A percentile compares a stretch with the other conserved stretches of the same genome.
These are phyloP conservation scores for Saussurea involucrata DNA, from an alignment of 129 eudicot genomes.

Conservation along the genomic window DNA sequence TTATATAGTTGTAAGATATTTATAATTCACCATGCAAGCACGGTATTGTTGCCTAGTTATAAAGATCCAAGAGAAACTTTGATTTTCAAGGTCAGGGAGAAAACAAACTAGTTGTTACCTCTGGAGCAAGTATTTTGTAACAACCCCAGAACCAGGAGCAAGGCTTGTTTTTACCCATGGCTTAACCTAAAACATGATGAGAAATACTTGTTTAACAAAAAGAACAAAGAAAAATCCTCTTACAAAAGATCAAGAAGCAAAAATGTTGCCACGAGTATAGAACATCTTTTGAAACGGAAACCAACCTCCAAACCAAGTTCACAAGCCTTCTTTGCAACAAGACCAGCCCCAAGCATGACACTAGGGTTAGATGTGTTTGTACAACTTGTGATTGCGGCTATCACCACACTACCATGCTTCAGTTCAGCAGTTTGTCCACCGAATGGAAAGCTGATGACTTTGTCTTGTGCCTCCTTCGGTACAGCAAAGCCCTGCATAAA, in stretches of 20 bases:
- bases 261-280: background rate
- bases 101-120: constrained; percentile 44
- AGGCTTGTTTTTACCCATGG: constrained; percentile 98
- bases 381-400: constrained; percentile 97
- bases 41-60: background rate
- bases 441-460: constrained; percentile 82
- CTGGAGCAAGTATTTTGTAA: constrained; percentile 80
- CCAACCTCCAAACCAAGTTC: constrained; percentile 93
- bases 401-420: constrained; percentile 95
- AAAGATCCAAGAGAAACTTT: background rate
- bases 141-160: constrained; percentile 99
- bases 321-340: constrained; percentile 97
- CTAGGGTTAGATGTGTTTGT: constrained; percentile 99
- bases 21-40: no score
- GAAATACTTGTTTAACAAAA: background rate
- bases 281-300: background rate
- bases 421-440: constrained; percentile 90
- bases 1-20: no score
- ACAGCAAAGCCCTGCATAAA: constrained; percentile 83
- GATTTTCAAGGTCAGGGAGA: background rate
- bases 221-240: background rate
- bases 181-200: constrained; percentile 47
- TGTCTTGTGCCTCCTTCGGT: constrained; percentile 81
- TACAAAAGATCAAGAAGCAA: background rate
- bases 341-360: constrained; percentile 99